Base-by-base conservation (phyloP, 495 filamentous ascomycete species). In the Bacidia rubella region DNA sequence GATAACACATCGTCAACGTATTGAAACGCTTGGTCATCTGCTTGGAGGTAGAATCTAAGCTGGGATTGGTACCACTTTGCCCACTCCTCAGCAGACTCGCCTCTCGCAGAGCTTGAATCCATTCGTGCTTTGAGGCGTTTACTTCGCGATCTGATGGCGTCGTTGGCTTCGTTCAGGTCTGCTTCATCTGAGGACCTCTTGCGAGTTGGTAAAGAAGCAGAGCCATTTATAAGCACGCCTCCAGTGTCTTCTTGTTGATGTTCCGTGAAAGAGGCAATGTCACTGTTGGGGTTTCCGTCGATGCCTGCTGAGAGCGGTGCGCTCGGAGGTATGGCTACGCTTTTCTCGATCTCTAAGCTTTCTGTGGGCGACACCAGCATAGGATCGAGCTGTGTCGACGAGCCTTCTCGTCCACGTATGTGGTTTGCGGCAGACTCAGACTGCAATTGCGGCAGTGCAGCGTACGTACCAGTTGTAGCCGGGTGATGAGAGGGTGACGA, bases 81-180 rank as follows among this genome's bases (percentile, higher is more conserved):
- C 27, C 79, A 76, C 53, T 90, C 83, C 55, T 82, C 74, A 3
- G 66, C 57, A 21, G 71, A 62, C 41, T 74, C 75, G 21, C 86
- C 85, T 3, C 61, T 63, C 17, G 63, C 65, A 35, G 62, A 62
- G 19, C 67, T 61, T 10, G 59, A 60, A 20, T 86, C 86, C 1
- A 79, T 79, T 32, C 87, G 76, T 24, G 86, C 82, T 55, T 86
- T 77, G 24, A 86, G 87, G 45, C 90, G 76, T 61, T 90, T 90
- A 67, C 87, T 93, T 60, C 87, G 79, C 59, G 82, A 78, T 43
- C 85, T 75, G 3, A 81, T 77, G 9, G 74, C 77, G 54, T 84
- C 73, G 29, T 63, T 63, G 21, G 68, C 57, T 15, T 80, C 78
- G 9, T 72, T 70, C 39, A 73, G 65, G 12, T 72, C 72, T 26